These are phyloP conservation scores for Pythium sukuiense DNA, from an alignment of 352 stramenopile species.

Conservation along the genomic window DNA sequence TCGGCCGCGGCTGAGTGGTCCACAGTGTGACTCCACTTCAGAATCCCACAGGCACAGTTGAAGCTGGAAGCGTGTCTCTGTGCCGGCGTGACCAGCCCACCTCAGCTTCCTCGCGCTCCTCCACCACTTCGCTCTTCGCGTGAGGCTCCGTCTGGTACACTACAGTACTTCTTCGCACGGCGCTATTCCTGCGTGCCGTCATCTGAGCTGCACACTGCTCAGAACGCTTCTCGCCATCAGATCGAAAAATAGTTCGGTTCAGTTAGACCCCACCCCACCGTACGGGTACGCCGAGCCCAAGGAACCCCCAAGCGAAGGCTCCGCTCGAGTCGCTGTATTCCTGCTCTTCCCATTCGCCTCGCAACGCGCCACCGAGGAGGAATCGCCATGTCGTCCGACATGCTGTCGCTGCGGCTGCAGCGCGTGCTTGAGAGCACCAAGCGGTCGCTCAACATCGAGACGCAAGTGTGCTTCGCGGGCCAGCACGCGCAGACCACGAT, in stretches of 20 bases:
- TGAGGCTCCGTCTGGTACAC: slow-evolving; percentile 1
- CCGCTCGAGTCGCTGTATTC: background rate
- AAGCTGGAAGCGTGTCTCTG: slow-evolving; percentile 5
- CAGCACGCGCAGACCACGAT: slow-evolving; percentile 64
- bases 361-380: background rate
- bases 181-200: slow-evolving; percentile 24
- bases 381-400: slow-evolving; percentile 41
- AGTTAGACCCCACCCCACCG: background rate
- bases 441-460: slow-evolving; percentile 80
- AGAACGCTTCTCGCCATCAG: slow-evolving; percentile 13
- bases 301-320: background rate
- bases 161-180: background rate
- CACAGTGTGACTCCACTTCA: background rate
- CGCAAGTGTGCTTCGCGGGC: slow-evolving; percentile 58
- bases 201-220: slow-evolving; percentile 9
- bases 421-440: slow-evolving; percentile 76
- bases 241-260: slow-evolving; percentile 7
- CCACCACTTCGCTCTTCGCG: background rate
- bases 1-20: background rate
- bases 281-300: background rate
- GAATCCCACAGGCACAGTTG: background rate
- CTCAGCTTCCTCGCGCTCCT: background rate
- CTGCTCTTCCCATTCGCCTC: background rate
- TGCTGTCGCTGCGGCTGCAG: slow-evolving; percentile 67
- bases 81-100: background rate